Conservation (phyloP, 495 filamentous ascomycete genomes). For the Terfezia boudieri region DNA sequence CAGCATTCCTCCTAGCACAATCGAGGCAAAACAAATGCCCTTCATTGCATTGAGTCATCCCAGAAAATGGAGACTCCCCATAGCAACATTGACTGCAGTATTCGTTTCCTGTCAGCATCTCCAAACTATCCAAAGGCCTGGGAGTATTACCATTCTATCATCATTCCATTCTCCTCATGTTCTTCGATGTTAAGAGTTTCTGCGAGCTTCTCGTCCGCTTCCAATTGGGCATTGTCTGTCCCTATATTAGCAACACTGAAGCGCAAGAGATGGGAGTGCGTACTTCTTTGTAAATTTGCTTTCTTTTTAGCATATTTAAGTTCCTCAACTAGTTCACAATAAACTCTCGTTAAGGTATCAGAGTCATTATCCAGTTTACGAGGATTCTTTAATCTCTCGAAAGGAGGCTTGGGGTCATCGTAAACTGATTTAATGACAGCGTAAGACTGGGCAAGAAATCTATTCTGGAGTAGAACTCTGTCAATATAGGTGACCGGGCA, state of each 20-base stretch:
- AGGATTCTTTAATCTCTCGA: constrained; percentile 15
- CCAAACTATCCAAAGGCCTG: no score
- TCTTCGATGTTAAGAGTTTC: constrained; percentile 11
- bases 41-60: constrained; percentile 43
- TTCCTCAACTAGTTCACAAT: constrained; percentile 10
- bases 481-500: constrained; percentile 28
- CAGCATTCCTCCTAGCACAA: constrained; percentile 42
- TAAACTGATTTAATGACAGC: constrained; percentile 11
- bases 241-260: background rate
- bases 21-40: constrained; percentile 47
- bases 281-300: constrained; percentile 14
- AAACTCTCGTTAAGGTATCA: constrained; percentile 6
- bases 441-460: constrained; percentile 25
- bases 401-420: constrained; percentile 12
- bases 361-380: constrained; percentile 10
- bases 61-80: constrained; percentile 37
- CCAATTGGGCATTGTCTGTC: constrained; percentile 11
- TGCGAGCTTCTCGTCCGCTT: constrained; percentile 13
- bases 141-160: constrained; percentile 30
- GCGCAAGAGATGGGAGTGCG: background rate
- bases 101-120: no score
- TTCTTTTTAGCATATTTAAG: constrained; percentile 11
- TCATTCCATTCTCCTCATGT: constrained; percentile 26
- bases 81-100: constrained; percentile 36
- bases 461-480: constrained; percentile 20